Percentiles rank a stretch among this genome's conserved stretches.
These are phyloP conservation scores for Xylariomycetidae sp. DNA, from an alignment of 2,329 filamentous ascomycete species.

Conservation along the genomic window DNA sequence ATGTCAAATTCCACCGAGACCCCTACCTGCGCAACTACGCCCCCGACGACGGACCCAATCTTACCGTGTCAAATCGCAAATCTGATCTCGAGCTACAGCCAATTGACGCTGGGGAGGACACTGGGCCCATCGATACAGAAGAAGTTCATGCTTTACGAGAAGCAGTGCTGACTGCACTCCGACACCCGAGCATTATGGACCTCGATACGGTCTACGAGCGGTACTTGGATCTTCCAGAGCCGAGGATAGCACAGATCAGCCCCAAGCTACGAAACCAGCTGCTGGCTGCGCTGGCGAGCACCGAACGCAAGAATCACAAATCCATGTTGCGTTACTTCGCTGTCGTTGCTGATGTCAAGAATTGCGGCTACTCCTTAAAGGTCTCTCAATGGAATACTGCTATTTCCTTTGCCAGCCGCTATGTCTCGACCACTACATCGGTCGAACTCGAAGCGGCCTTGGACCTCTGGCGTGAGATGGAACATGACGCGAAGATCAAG, in stretches of 20 bases:
- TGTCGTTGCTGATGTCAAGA: conserved; percentile 76
- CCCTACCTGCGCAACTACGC: conserved; percentile 51
- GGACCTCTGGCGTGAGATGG: conserved; percentile 85
- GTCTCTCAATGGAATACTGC: conserved; percentile 76
- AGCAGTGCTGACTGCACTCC: conserved; percentile 35
- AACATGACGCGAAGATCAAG: conserved; percentile 57
- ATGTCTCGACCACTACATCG: conserved; percentile 52
- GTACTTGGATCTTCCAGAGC: conserved; percentile 46
- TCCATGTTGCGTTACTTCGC: conserved; percentile 79
- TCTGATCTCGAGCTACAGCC: conserved; percentile 43
- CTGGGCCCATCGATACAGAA: conserved; percentile 29
- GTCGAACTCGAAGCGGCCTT: conserved; percentile 63
- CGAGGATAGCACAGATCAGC: conserved; percentile 44
- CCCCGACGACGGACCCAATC: conserved; percentile 38
- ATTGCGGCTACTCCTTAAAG: conserved; percentile 62
- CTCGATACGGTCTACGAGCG: conserved; percentile 41
- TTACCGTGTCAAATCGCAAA: conserved; percentile 44
- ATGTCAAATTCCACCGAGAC: conserved; percentile 45
- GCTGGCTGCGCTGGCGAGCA: conserved; percentile 61
- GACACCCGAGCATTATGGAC: conserved; percentile 33
- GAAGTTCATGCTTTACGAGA: conserved; percentile 34
- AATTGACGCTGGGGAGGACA: conserved; percentile 31
- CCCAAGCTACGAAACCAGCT: conserved; percentile 54
- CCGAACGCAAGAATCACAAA: conserved; percentile 47
- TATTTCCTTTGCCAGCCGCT: conserved; percentile 71